phyloP scores from a whole-genome alignment of 2,329 filamentous ascomycete species.

The Sclerotinia nivalis region DNA sequence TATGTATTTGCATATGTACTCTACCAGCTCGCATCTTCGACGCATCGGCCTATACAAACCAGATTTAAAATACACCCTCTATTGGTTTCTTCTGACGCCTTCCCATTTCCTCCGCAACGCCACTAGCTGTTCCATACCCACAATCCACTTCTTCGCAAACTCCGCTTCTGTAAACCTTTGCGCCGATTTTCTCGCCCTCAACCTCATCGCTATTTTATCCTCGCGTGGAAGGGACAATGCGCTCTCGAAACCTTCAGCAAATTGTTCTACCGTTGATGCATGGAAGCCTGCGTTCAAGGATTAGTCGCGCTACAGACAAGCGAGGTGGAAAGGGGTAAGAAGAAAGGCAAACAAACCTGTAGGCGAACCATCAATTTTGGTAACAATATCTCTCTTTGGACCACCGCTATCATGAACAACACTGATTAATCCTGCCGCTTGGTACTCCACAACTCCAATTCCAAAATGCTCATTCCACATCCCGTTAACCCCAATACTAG shows the following conservation, averaged over 20 bases:
- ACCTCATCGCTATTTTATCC: slow-evolving; percentile 73
- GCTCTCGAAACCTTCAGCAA: slow-evolving; percentile 76
- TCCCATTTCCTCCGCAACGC: slow-evolving; percentile 26
- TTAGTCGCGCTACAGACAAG: slow-evolving; percentile 22
- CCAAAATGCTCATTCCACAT: slow-evolving; percentile 99
- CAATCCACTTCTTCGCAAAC: slow-evolving; percentile 78
- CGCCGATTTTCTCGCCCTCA: slow-evolving; percentile 74
- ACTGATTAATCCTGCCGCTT: slow-evolving; percentile 87
- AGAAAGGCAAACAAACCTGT: slow-evolving; percentile 59
- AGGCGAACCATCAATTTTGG: slow-evolving; percentile 72
- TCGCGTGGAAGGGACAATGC: slow-evolving; percentile 68
- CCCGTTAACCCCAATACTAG: slow-evolving; percentile 87
- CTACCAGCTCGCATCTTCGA: neutral
- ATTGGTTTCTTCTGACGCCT: slow-evolving; percentile 6
- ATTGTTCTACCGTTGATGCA: slow-evolving; percentile 75
- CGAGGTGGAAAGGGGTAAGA: neutral
- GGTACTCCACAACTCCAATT: slow-evolving; percentile 97
- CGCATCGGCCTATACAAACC: neutral
- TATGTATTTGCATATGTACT: slow-evolving; percentile 16
- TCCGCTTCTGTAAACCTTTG: slow-evolving; percentile 84
- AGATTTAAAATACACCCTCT: neutral
- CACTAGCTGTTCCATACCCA: slow-evolving; percentile 73
- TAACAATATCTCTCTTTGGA: slow-evolving; percentile 90
- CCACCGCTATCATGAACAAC: slow-evolving; percentile 94
- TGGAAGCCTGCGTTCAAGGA: slow-evolving; percentile 67